Evolutionary conservation across 164 flowering plant species (phyloP), one percentile per base, ranked within the genome.

Genomic region (Vitis cinerea): DNA sequence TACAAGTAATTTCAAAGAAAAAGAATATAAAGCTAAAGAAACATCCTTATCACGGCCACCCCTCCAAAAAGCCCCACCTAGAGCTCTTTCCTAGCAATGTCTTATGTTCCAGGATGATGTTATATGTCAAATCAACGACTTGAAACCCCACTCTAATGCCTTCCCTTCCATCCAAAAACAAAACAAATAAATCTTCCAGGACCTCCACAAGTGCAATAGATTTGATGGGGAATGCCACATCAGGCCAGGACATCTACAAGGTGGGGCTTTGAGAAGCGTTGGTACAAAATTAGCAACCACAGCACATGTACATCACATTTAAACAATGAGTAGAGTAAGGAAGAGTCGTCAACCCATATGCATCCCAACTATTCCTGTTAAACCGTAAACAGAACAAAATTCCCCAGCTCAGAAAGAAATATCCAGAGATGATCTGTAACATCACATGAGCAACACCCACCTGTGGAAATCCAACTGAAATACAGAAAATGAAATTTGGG

Each of bases 401-500:
- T 59, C 50, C 56, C 64, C 27, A 49, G 64, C 64, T 37, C 52
- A 49, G 23, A 78, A 64, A 63, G 70, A 66, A 56, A 70, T 4
- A 49, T 61, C 64, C 74, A 60, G 63, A 10, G 30, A 61, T 60
- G 54, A 66, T n/a, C 50, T 14, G 10, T 58, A 67, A 50, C 51
- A 30, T 55, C 37, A 62, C 61, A 37, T 8, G 71, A 73, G 63
- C 56, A 54, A 61, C 51, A 82, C 95, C 62, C 78, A 95, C 99
- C 99, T 93, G 99, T 23, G 92, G 87, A 81, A 78, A 93, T 71
- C 84, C 94, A 81, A 83, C 97, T 95, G 93, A 31, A 85, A 75
- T 51, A 82, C 15, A 70, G 64, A 74, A 71, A 63, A 76, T 27
- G 63, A 17, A 61, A 71, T 13, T 8, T 16, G 8, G 4, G 14